Evolutionary conservation across 108 stramenopile species (phyloP), one percentile per base, ranked within the genome.

Genomic region (Nannochloropsis granulata): DNA sequence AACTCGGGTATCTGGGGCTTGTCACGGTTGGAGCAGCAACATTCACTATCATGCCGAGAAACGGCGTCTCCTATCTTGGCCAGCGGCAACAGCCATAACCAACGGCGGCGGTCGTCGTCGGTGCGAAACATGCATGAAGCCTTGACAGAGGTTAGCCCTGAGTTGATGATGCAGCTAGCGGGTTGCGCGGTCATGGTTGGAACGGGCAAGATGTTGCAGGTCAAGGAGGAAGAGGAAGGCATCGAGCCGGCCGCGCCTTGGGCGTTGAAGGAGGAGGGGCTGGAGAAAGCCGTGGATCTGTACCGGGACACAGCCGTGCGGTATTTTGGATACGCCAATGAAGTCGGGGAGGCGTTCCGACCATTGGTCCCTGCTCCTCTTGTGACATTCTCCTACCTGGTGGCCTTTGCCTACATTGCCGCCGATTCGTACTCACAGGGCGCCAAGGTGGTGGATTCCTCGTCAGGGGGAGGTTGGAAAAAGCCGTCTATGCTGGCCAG

Each of bases 331-430:
- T 89, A 89, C 80, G 86, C 86, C 11, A 89, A 89, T 84, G 88
- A 89, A 45, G 86, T 86, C 44, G 88, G 88, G 16, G 88, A 89
- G 43, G 88, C 86, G 23, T 89, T 89, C 79, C 12, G 78, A 12
- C 88, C 88, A 12, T 13, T 86, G 16, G 78, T 86, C 13, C 81
- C 81, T 26, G 42, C 79, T n/a, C 16, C 25, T 7, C 44, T 45
- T 45, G 86, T 89, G 19, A 43, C 79, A 12, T 43, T 84, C 11
- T 83, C 85, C 11, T 90, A 90, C 71, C 24, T 16, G 24, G 88
- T 87, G 8, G 86, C 85, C 13, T 45, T 86, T 1, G 80, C 45
- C 13, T 80, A 87, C 34, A 89, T 71, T n/a, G 16, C n/a, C 7
- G 56, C 56, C 10, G 56, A 87, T 44, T 42, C 84, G 25, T n/a